Conservation (phyloP, 1,139 yeast species). For the Tardiomyces blankii region DNA sequence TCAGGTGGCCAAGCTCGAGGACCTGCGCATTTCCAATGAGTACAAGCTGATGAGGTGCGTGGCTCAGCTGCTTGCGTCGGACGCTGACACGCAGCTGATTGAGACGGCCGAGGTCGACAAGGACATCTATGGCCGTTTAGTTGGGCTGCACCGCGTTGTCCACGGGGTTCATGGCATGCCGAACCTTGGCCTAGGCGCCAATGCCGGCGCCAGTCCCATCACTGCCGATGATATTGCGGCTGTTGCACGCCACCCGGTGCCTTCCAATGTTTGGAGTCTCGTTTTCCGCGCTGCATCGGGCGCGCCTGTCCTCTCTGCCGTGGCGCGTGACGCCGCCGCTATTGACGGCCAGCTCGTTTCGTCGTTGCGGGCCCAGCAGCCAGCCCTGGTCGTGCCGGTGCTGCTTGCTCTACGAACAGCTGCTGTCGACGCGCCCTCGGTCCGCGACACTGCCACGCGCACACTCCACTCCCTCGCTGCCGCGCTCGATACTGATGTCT, state of each 20-base stretch:
- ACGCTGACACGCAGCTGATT: constrained; percentile 11
- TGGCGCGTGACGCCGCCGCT: not conserved
- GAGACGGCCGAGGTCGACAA: constrained; percentile 16
- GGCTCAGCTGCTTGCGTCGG: constrained; percentile 19
- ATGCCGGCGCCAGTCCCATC: not conserved
- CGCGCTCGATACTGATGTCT: constrained; percentile 2
- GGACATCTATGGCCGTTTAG: constrained; percentile 10
- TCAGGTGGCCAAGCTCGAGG: constrained; percentile 22
- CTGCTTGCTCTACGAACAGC: not conserved
- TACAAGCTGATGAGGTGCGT: constrained; percentile 23
- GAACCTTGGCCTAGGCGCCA: not conserved
- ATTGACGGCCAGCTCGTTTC: not conserved
- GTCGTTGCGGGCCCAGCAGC: not conserved
- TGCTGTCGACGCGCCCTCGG: not conserved
- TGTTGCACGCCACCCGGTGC: not conserved
- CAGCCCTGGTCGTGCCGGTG: not conserved
- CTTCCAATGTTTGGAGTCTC: not conserved
- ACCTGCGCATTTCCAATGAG: constrained; percentile 24
- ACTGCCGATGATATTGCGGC: constrained; percentile 1
- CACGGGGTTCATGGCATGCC: constrained; percentile 3
- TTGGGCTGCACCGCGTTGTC: constrained; percentile 14
- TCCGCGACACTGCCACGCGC: not conserved
- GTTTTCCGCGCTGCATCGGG: not conserved
- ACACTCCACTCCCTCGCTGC: not conserved
- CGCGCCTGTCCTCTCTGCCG: not conserved